Conservation (phyloP, 805 yeast genomes). For the Candida awuae region DNA sequence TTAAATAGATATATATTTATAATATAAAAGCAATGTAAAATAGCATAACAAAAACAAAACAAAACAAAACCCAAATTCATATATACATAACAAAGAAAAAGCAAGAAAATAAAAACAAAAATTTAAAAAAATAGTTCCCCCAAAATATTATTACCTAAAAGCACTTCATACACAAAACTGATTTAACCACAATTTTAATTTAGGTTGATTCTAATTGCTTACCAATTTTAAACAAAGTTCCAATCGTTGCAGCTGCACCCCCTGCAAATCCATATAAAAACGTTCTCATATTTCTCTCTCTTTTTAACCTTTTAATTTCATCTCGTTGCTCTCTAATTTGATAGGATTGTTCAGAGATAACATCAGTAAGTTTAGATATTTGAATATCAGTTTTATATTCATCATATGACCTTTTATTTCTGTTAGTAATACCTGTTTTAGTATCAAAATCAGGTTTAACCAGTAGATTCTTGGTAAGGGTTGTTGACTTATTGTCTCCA, state of each 20-base stretch:
- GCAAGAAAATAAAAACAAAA: too few relatives aligned
- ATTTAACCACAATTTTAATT: too few relatives aligned
- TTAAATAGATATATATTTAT: background rate
- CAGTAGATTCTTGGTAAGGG: too few relatives aligned
- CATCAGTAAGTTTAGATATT: background rate
- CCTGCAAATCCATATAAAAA: slow-evolving; percentile 13
- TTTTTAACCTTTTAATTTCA: slow-evolving; percentile 1
- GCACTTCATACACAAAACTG: too few relatives aligned
- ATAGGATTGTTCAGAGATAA: background rate
- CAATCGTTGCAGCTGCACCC: slow-evolving; percentile 19
- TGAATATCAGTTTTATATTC: too few relatives aligned
- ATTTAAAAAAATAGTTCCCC: too few relatives aligned
- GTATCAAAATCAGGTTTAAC: too few relatives aligned
- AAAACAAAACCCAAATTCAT: too few relatives aligned
- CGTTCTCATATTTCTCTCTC: background rate
- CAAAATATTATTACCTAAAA: too few relatives aligned
- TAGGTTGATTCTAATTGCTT: too few relatives aligned
- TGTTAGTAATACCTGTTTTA: background rate
- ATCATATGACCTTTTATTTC: background rate
- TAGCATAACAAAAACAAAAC: background rate
- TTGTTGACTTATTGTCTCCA: too few relatives aligned
- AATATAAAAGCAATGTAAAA: background rate
- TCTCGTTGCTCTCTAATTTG: background rate
- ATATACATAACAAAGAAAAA: too few relatives aligned
- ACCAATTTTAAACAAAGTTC: slow-evolving; percentile 23